A percentile compares a stretch with the other conserved stretches of the same genome.
phyloP scores from a whole-genome alignment of 1,284 basidiomycete species.

The Boletus albobrunnescens region DNA sequence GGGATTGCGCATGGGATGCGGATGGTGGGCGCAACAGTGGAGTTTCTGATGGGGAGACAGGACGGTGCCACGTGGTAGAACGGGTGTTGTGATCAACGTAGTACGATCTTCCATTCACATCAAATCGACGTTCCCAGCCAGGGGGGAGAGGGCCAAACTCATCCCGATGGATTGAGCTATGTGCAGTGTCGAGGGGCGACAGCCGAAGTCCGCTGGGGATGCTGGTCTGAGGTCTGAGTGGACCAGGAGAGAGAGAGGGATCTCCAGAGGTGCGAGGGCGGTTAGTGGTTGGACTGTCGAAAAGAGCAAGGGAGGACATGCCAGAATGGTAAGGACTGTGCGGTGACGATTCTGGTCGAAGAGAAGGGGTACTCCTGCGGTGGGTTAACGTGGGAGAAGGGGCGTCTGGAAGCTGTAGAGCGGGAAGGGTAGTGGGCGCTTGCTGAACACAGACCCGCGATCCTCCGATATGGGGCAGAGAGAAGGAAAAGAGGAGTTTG shows the following conservation, averaged over 20 bases:
- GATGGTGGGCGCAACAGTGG: constrained; percentile 8
- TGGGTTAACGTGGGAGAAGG: constrained; percentile 15
- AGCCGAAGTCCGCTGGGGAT: constrained; percentile 4
- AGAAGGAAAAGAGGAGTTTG: constrained; percentile 35
- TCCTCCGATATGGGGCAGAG: constrained; percentile 23
- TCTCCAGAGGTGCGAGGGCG: constrained; percentile 22
- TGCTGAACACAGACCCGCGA: constrained; percentile 20
- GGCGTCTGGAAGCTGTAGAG: constrained; percentile 15
- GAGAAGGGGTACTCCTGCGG: constrained; percentile 24
- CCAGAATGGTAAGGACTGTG: constrained; percentile 16
- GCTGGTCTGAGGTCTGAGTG: constrained; percentile 18
- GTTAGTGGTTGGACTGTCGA: constrained; percentile 11
- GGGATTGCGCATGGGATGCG: constrained; percentile 6
- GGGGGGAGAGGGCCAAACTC: constrained; percentile 50
- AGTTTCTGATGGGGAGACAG: constrained; percentile 30
- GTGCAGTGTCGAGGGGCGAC: constrained; percentile 7
- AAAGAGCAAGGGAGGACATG: constrained; percentile 21
- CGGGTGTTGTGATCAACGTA: constrained; percentile 91
- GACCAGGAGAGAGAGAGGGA: constrained; percentile 7
- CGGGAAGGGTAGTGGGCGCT: constrained; percentile 14
- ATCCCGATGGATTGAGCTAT: constrained; percentile 16
- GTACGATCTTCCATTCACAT: constrained; percentile 79
- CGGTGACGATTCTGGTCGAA: constrained; percentile 20
- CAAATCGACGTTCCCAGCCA: constrained; percentile 93
- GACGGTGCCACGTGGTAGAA: constrained; percentile 92